Base-by-base conservation (phyloP, 2,329 filamentous ascomycete genomes). In the Grosmannia clavigera region DNA sequence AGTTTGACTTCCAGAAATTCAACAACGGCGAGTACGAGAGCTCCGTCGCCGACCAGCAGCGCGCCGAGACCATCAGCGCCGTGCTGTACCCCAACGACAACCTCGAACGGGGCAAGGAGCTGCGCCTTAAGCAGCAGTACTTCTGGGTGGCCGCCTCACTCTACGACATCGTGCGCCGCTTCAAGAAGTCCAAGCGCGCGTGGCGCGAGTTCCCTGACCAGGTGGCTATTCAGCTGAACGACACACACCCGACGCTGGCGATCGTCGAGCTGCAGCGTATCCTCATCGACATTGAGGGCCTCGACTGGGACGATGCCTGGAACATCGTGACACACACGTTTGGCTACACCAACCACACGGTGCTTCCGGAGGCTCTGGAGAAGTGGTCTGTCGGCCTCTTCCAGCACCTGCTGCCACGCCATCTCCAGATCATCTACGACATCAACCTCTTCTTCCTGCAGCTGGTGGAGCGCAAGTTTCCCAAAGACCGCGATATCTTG, bases 1-100 rank as follows among this genome's bases (percentile, higher is more conserved):
- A 99, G 73, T 99, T 99, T 65, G 92, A 99, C 76, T 99, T 99
- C 76, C 92, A 96, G 70, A 97, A 97, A 73, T 99, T 99, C 84
- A 99, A 99, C 76, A 94, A 81, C 62, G 94, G 94, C 64, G 92
- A 99, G 68, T 99, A 99, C 71, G 94, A 99, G 76, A 94, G 89
- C 76, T 95, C 94, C 14, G 94, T 99, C 48, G 90, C 88, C n/a
- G 94, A 99, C 67, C 91, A 97, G 75, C 94, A 99, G 78, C 87
- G 90, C 61, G 94, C 94, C n/a, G 94, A 99, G 78, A 97, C 92
- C 60, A 99, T 99, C 76, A 96, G 92, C 58, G 92, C 92, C 38
- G 94, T 99, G 16, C 76, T 99, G 53, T 99, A 99, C 70, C 94
- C 94, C 62, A 99, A 99, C 69, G 92, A 97, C 74, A 97, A 96